phyloP scores from a whole-genome alignment of 116 monocot genomes.

The Iris pallida region DNA sequence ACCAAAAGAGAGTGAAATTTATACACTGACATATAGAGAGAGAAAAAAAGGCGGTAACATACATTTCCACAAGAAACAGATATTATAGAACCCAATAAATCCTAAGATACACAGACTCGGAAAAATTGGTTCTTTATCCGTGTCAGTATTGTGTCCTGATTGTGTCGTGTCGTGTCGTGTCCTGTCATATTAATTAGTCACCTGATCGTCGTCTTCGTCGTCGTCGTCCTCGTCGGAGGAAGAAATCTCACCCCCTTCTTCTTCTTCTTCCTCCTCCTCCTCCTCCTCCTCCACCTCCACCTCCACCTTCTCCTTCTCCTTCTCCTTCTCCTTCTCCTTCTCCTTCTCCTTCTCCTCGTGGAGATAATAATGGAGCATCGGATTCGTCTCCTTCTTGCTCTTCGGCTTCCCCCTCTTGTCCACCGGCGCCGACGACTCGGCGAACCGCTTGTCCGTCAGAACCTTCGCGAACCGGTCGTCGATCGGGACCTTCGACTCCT shows the following conservation, averaged over 20 bases:
- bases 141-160: no score
- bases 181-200: slow-evolving; percentile 1
- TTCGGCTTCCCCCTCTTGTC: slow-evolving; percentile 54
- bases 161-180: no score
- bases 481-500: slow-evolving; percentile 57
- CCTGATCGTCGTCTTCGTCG: slow-evolving; percentile 39
- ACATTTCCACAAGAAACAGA: no score
- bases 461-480: slow-evolving; percentile 62
- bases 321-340: slow-evolving; percentile 3
- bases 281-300: slow-evolving; percentile 9
- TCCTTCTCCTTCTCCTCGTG: slow-evolving; percentile 30
- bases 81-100: no score
- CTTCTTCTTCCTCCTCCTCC: slow-evolving; percentile 13
- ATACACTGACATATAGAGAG: no score
- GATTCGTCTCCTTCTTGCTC: slow-evolving; percentile 28
- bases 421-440: slow-evolving; percentile 46
- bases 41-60: no score
- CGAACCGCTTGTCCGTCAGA: slow-evolving; percentile 53
- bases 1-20: background rate
- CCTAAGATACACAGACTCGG: no score
- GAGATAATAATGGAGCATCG: slow-evolving; percentile 50
- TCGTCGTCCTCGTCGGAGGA: slow-evolving; percentile 33
- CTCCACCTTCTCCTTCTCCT: slow-evolving; percentile 7
- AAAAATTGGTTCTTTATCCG: no score
- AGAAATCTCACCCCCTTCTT: slow-evolving; percentile 18